Evolutionary conservation across 345 rosid species (phyloP).

Genomic region (Brassica napus): DNA sequence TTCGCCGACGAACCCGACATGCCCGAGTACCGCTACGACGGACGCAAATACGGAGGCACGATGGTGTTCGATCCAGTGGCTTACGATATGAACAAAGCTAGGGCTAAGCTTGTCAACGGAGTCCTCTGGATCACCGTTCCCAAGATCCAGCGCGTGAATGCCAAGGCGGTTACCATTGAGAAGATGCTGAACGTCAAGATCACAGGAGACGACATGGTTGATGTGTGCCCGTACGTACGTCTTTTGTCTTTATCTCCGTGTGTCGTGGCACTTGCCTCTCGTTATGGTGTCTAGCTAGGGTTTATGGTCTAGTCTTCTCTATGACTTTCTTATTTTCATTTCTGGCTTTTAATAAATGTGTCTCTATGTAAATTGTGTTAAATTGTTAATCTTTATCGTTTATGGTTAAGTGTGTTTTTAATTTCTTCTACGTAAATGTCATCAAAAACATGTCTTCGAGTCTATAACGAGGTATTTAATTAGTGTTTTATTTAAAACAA

Average conservation of each 20-base stretch:
- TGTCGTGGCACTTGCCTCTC: background rate
- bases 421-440: background rate
- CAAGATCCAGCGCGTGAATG: background rate
- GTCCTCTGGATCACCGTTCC: constrained; percentile 28
- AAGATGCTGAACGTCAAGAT: background rate
- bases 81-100: background rate
- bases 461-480: background rate
- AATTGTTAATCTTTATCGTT: background rate
- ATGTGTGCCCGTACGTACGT: background rate
- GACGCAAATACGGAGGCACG: constrained; percentile 32
- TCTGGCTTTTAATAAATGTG: background rate
- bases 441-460: background rate
- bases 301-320: background rate
- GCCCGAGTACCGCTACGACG: background rate
- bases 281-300: constrained; percentile 2
- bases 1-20: constrained; percentile 25
- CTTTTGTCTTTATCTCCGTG: background rate
- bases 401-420: background rate
- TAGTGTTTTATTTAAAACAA: background rate
- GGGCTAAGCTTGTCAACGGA: constrained; percentile 18
- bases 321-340: background rate
- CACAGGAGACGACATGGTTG: background rate
- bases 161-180: background rate
- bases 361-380: background rate
- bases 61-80: background rate